These are phyloP conservation scores for Penicillium alfredii DNA, from an alignment of 495 filamentous ascomycete species.

Conservation along the genomic window DNA sequence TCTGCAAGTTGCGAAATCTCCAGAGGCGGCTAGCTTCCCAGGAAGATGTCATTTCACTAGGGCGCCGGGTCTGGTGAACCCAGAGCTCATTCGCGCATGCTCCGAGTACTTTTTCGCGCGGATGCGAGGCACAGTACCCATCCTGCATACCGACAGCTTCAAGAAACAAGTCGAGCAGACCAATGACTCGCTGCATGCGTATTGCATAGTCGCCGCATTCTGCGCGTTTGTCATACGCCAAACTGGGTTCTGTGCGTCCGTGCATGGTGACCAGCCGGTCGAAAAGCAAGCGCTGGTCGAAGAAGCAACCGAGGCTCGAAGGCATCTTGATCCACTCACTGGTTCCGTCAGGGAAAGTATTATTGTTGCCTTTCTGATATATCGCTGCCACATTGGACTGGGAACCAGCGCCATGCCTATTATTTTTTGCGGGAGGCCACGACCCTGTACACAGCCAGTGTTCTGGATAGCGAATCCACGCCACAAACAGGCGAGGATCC, in stretches of 20 bases:
- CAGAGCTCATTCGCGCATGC: constrained; percentile 58
- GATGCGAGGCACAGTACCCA: constrained; percentile 70
- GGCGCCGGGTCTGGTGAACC: constrained; percentile 50
- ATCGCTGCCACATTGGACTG: constrained; percentile 63
- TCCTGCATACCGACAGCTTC: constrained; percentile 57
- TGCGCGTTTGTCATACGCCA: constrained; percentile 78
- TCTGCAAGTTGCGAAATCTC: too few species aligned
- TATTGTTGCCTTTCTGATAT: constrained; percentile 66
- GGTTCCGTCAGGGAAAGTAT: constrained; percentile 55
- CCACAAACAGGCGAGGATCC: constrained; percentile 22
- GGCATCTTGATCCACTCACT: constrained; percentile 61
- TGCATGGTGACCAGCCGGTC: constrained; percentile 45
- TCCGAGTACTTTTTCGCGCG: constrained; percentile 71
- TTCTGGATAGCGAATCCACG: constrained; percentile 26
- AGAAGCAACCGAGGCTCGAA: constrained; percentile 63
- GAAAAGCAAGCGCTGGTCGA: constrained; percentile 52
- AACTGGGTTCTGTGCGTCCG: constrained; percentile 13
- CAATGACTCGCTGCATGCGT: constrained; percentile 60
- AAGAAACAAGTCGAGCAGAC: constrained; percentile 52
- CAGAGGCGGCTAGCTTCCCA: constrained; percentile 33
- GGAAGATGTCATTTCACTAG: constrained; percentile 4
- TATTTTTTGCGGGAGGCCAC: constrained; percentile 67
- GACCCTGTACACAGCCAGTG: constrained; percentile 46
- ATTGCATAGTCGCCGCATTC: constrained; percentile 66
- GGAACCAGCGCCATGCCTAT: constrained; percentile 69